Percentiles rank a stretch among this genome's conserved stretches.
phyloP scores from a whole-genome alignment of 805 yeast genomes.

The Cephaloascus albidus region DNA sequence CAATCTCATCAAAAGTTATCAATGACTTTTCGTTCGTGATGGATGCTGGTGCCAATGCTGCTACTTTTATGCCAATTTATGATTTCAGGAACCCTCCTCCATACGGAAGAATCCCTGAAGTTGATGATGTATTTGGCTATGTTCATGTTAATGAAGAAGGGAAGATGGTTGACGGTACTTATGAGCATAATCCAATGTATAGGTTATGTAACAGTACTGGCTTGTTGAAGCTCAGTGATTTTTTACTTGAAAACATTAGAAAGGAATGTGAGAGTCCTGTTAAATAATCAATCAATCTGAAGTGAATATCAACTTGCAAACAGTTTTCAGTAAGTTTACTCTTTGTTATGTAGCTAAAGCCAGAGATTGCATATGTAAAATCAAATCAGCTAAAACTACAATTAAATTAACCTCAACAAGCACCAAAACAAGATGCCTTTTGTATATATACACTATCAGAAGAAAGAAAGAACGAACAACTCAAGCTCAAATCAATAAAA shows the following conservation, averaged over 20 bases:
- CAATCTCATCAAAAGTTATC: constrained; percentile 12
- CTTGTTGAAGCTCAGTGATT: constrained; percentile 6
- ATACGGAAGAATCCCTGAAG: constrained; percentile 58
- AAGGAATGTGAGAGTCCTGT: neutral
- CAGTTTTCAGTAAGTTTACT: no score
- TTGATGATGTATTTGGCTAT: constrained; percentile 65
- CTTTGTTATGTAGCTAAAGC: no score
- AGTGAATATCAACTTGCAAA: no score
- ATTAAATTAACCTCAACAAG: no score
- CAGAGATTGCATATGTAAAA: no score
- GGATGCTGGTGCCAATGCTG: constrained; percentile 46
- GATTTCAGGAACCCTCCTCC: constrained; percentile 61
- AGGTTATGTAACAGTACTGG: constrained; percentile 28
- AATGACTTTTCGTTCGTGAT: constrained; percentile 44
- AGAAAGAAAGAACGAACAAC: no score
- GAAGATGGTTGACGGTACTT: constrained; percentile 42
- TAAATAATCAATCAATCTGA: no score
- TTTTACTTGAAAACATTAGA: constrained; percentile 2
- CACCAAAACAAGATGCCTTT: no score
- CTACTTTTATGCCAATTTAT: constrained; percentile 56
- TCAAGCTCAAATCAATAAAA: no score
- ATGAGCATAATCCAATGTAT: constrained; percentile 52
- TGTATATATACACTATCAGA: no score
- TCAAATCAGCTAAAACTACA: no score
- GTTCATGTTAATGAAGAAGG: constrained; percentile 50